A percentile compares a stretch with the other conserved stretches of the same genome.
Evolutionary conservation across 2,329 filamentous ascomycete genomes (phyloP).

Genomic region (Aspergillus novoparasiticus): DNA sequence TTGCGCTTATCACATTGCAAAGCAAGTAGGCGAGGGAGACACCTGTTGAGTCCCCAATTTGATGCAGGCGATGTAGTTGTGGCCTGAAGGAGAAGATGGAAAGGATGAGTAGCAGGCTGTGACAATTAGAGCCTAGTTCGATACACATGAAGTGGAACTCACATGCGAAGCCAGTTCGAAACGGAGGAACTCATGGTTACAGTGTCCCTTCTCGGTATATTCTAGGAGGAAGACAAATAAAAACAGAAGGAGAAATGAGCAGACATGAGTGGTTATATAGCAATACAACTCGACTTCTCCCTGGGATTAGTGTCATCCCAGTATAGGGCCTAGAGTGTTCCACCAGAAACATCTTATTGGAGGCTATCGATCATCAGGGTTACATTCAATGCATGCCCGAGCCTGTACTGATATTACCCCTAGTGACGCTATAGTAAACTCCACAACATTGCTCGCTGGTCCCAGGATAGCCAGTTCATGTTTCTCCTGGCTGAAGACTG

Average conservation of each 20-base stretch:
- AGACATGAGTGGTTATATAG: not conserved
- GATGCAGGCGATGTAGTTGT: not conserved
- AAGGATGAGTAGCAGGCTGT: not conserved
- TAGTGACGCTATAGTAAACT: not conserved
- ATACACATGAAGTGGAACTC: not conserved
- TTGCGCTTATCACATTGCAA: not conserved
- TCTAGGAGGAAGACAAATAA: not conserved
- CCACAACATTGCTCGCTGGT: not conserved
- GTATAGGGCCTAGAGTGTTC: not conserved
- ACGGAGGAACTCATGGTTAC: not conserved
- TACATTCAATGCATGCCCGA: not conserved
- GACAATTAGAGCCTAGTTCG: not conserved
- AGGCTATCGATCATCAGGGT: not conserved
- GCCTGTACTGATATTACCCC: not conserved
- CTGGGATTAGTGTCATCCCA: too few species aligned
- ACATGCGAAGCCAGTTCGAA: not conserved
- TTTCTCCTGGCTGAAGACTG: too few species aligned
- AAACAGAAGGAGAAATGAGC: not conserved
- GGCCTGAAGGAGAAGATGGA: not conserved
- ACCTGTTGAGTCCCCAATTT: not conserved
- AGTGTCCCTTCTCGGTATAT: not conserved
- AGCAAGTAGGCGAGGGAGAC: not conserved
- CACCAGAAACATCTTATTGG: not conserved
- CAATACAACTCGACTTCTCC: too few species aligned
- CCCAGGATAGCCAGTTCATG: not conserved